Evolutionary conservation across 768 basidiomycete genomes (phyloP).

Genomic region (Mycena alexandri): DNA sequence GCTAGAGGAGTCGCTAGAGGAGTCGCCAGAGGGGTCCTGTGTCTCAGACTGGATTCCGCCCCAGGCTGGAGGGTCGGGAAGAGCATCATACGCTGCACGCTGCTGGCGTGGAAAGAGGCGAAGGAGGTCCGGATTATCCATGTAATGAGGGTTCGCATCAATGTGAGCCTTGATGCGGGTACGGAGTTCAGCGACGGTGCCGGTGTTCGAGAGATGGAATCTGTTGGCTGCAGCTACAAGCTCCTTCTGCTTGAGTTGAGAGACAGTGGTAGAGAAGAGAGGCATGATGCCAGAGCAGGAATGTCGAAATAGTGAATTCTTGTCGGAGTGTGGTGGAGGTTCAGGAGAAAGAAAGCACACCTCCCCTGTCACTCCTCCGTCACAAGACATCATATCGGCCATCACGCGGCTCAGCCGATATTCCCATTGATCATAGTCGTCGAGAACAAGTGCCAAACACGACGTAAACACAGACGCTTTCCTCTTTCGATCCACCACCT

Average conservation of each 20-base stretch:
- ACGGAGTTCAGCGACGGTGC: neutral
- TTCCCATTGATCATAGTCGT: too few species aligned
- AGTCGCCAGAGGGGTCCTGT: neutral
- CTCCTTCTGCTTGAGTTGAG: neutral
- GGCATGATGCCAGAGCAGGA: neutral
- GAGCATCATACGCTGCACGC: neutral
- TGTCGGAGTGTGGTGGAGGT: too few species aligned
- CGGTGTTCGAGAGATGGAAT: neutral
- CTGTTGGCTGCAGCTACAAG: neutral
- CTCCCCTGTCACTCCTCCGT: too few species aligned
- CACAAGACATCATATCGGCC: too few species aligned
- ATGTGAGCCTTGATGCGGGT: conserved; percentile 2
- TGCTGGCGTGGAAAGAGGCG: conserved; percentile 2
- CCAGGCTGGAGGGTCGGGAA: conserved; percentile 5
- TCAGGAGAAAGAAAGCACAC: too few species aligned
- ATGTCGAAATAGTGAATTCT: too few species aligned
- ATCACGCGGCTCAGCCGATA: too few species aligned
- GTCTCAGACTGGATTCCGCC: conserved; percentile 2
- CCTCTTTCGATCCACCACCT: too few species aligned
- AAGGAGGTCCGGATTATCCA: neutral
- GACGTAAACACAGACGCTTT: too few species aligned
- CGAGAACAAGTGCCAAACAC: too few species aligned
- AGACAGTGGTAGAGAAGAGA: conserved; percentile 1
- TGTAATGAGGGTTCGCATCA: neutral
- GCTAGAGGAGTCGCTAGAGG: too few species aligned